Evolutionary conservation across 331 rosid genomes (phyloP).

Genomic region (Rosa hybrid): DNA sequence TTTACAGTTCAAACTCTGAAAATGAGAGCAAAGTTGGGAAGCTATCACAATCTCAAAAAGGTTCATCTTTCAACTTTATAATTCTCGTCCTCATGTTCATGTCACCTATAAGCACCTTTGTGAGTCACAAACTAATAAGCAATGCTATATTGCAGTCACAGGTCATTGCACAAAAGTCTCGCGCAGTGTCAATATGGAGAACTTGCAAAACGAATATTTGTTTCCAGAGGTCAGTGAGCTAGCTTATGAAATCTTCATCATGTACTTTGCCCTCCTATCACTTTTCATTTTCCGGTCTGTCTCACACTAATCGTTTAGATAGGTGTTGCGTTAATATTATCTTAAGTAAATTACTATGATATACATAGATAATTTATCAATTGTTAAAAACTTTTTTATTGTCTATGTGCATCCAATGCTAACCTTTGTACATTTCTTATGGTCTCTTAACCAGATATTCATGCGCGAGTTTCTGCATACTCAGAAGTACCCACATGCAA

Average conservation of each 20-base stretch:
- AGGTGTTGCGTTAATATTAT: not conserved
- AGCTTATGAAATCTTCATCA: not conserved
- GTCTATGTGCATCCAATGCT: not conserved
- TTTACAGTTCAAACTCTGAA: constrained; percentile 36
- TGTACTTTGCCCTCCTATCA: not conserved
- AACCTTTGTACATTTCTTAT: not conserved
- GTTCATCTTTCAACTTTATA: not conserved
- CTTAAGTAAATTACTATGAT: not conserved
- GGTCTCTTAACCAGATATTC: constrained; percentile 36
- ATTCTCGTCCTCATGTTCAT: not conserved
- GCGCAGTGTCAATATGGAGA: constrained; percentile 64
- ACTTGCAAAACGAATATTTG: constrained; percentile 54
- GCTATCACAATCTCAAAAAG: constrained; percentile 11
- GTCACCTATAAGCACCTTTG: not conserved
- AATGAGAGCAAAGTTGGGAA: constrained; percentile 36
- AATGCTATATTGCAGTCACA: constrained; percentile 15
- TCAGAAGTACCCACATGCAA: constrained; percentile 48
- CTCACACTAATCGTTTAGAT: not conserved
- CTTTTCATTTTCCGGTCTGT: not conserved
- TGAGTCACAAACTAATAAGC: not conserved
- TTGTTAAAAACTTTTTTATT: not conserved
- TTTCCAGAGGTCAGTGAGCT: constrained; percentile 60
- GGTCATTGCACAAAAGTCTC: constrained; percentile 47
- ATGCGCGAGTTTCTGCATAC: constrained; percentile 42
- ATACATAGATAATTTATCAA: not conserved